These are phyloP conservation scores for Sporothrix humicola DNA, from an alignment of 2,329 filamentous ascomycete species.

Conservation along the genomic window DNA sequence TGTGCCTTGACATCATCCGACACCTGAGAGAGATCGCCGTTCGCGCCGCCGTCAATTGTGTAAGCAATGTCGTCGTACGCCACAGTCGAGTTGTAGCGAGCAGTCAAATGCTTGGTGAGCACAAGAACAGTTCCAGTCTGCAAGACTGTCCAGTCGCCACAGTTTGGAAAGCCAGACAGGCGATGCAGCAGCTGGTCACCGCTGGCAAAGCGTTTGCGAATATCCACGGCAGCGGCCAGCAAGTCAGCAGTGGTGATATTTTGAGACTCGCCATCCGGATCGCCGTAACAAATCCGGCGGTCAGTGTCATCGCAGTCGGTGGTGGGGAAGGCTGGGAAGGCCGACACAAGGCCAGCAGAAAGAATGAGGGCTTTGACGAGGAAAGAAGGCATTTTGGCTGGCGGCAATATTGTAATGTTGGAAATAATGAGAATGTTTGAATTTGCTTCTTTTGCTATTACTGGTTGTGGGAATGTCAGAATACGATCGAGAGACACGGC, in stretches of 20 bases:
- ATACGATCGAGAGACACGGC: too few relatives aligned
- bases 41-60: not conserved
- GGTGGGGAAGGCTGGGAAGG: not conserved
- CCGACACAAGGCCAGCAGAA: not conserved
- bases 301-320: not conserved
- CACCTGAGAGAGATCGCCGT: not conserved
- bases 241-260: not conserved
- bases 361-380: not conserved
- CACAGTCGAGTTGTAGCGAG: not conserved
- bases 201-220: not conserved
- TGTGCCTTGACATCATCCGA: not conserved
- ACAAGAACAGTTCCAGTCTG: not conserved
- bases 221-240: not conserved
- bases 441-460: too few relatives aligned
- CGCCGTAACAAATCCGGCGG: not conserved
- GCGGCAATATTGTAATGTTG: too few relatives aligned
- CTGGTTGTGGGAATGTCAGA: too few relatives aligned
- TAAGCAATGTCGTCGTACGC: slow-evolving; percentile 6
- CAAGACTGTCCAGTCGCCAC: not conserved
- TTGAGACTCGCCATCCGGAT: not conserved
- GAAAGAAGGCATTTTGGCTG: not conserved
- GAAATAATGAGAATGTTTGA: too few relatives aligned
- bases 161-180: not conserved
- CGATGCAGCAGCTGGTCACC: not conserved
- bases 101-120: not conserved